These are phyloP conservation scores for Purshia tridentata DNA, from an alignment of 306 rosid species.

Conservation along the genomic window DNA sequence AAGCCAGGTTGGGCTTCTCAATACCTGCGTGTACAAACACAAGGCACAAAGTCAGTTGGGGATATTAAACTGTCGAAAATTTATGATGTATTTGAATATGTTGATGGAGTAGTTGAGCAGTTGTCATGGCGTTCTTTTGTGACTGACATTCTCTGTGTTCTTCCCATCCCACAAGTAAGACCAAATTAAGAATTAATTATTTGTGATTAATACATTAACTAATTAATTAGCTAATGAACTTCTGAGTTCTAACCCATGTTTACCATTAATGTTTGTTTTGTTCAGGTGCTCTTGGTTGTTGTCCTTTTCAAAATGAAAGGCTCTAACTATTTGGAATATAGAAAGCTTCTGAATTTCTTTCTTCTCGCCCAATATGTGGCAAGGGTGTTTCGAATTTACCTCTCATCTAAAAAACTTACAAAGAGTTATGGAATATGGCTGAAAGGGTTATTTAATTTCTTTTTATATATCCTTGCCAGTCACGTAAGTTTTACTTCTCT, in stretches of 20 bases:
- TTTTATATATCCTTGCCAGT: constrained; percentile 31
- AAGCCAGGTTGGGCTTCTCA: not conserved
- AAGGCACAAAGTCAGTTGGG: no score
- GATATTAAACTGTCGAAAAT: no score
- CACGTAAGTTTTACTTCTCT: constrained; percentile 27
- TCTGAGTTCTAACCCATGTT: not conserved
- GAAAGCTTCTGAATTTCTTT: constrained; percentile 20
- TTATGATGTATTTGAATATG: not conserved
- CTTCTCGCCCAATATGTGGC: constrained; percentile 38
- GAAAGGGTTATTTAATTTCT: constrained; percentile 23
- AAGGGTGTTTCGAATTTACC: constrained; percentile 25
- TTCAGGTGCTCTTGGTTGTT: constrained; percentile 23
- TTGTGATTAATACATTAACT: no score
- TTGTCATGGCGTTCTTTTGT: not conserved
- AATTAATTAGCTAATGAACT: not conserved
- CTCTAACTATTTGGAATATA: constrained; percentile 18
- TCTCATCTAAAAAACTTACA: constrained; percentile 14
- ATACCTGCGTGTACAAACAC: no score
- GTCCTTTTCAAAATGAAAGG: constrained; percentile 25
- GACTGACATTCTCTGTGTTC: constrained; percentile 29
- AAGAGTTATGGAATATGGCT: constrained; percentile 25
- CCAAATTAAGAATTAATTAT: no score
- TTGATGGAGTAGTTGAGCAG: not conserved
- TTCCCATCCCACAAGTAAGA: constrained; percentile 28
- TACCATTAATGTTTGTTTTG: not conserved